Base-by-base conservation (phyloP, 164 flowering plant genomes). In the Nymphaea thermarum region DNA sequence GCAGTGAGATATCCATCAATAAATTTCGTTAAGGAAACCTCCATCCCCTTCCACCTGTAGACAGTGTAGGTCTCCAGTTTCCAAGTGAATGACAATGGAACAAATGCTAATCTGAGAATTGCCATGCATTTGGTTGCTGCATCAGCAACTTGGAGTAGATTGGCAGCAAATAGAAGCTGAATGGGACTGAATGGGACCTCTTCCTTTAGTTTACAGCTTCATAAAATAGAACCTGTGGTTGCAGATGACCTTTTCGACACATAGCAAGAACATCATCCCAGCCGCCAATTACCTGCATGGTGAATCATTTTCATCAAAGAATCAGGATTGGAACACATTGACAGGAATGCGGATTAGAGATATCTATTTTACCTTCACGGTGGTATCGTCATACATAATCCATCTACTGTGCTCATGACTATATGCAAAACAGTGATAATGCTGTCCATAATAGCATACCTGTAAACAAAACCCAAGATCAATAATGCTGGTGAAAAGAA, bases 371-470 rank as follows among this genome's bases (percentile, higher is more conserved):
- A 92, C 99, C 96, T 92, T 92, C 53, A 95, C 98, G 55, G 87
- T 90, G 75, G 76, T 81, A 80, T 95, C 99, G 78, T 95, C 98
- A 68, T 92, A 95, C 99, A 92, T 90, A 63, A 88, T 75, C 99
- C 98, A 95, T 14, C 70, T 73, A 55, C 77, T 83, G 71, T 73
- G 82, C 60, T 85, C 91, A 71, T 81, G 88, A 78, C 91, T 84
- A 72, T 87, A 90, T 62, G 99, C 98, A 82, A 95, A 95, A 80
- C 99, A 90, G 76, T 90, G 93, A 74, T 95, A 95, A 75, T 92
- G 99, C 76, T 92, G 96, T 59, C 99, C 99, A 73, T 95, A 95
- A 69, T 92, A 95, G 78, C 99, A 95, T 69, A 92, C 99, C 99
- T 94, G 73, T 51, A 51, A 51, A 15, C 0, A 10, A 51, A 51